Conservation (phyloP, 73 alveolate species). For the Paramecium pentaurelia region DNA sequence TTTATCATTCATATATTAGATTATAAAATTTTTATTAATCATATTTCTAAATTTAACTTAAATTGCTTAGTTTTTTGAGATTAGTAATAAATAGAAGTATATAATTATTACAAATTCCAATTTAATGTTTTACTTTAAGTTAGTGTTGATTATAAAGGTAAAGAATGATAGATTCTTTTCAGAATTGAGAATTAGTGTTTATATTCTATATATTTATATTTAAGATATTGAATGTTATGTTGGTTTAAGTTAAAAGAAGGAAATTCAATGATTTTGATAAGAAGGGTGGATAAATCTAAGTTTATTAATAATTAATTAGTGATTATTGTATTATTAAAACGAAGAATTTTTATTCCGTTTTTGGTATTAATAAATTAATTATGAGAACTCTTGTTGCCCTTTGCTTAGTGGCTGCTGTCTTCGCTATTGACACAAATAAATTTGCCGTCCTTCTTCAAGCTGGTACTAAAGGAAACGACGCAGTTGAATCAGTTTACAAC, state of each 20-base stretch:
- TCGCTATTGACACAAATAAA: constrained; percentile 46
- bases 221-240: background rate
- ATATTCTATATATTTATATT: background rate
- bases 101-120: too few relatives aligned
- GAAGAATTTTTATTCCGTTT: constrained; percentile 30
- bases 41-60: background rate
- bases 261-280: background rate
- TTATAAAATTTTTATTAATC: too few relatives aligned
- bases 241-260: background rate
- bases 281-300: background rate
- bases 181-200: background rate
- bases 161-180: background rate
- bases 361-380: background rate
- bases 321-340: background rate
- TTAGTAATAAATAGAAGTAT: background rate
- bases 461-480: constrained; percentile 51
- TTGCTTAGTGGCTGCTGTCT: constrained; percentile 45
- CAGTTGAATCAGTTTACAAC: constrained; percentile 49
- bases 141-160: background rate
- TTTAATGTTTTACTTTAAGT: background rate
- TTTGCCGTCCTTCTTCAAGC: constrained; percentile 41
- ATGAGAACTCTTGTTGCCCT: constrained; percentile 35
- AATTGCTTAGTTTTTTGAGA: too few relatives aligned
- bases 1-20: too few relatives aligned
- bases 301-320: background rate